Conservation (phyloP, 177 flowering plant genomes). For the Telopea speciosissima region DNA sequence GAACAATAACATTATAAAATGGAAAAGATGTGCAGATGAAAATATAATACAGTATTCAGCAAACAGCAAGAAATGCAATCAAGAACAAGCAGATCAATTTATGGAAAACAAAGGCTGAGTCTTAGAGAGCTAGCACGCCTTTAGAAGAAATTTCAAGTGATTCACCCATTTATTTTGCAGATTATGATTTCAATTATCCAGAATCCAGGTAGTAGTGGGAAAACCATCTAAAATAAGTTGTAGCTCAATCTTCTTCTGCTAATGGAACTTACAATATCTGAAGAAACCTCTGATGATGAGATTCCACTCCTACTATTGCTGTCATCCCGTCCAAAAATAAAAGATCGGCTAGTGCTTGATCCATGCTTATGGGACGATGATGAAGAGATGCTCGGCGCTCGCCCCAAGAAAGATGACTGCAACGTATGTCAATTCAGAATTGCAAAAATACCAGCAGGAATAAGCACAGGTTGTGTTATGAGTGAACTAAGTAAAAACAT, state of each 20-base stretch:
- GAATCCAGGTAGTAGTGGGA: not conserved
- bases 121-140: not conserved
- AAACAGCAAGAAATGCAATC: too few species aligned
- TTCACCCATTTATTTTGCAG: not conserved
- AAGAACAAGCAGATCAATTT: not conserved
- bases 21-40: not conserved
- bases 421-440: not conserved
- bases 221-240: not conserved
- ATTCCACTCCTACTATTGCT: constrained; percentile 67
- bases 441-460: not conserved
- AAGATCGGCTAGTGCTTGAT: constrained; percentile 43
- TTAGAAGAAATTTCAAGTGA: not conserved
- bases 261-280: constrained; percentile 40
- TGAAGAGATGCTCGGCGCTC: constrained; percentile 41
- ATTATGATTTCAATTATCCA: not conserved
- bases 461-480: not conserved
- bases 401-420: constrained; percentile 82
- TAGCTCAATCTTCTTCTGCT: not conserved
- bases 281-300: constrained; percentile 44
- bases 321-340: constrained; percentile 81
- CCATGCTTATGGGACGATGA: constrained; percentile 49
- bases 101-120: not conserved
- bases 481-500: not conserved
- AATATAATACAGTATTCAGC: not conserved
- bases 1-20: not conserved